Evolutionary conservation across 129 eudicot genomes (phyloP).

Genomic region (Flaveria trinervia): DNA sequence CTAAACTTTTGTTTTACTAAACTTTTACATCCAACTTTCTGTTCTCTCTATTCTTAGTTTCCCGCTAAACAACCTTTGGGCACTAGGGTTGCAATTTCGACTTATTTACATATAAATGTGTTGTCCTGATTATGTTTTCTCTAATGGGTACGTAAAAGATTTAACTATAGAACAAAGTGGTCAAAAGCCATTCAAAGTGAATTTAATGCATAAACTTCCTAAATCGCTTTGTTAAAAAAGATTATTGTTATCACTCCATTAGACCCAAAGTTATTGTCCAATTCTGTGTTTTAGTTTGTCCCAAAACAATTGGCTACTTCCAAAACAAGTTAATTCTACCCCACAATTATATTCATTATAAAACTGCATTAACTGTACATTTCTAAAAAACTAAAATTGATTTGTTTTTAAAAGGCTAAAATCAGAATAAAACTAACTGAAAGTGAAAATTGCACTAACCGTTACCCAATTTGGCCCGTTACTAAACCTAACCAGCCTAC

Average conservation of each 20-base stretch:
- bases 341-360: neutral
- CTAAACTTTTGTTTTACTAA: neutral
- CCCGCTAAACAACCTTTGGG: slow-evolving; percentile 2
- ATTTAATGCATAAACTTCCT: slow-evolving; percentile 6
- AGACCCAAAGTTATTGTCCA: neutral
- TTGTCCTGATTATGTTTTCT: neutral
- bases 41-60: neutral
- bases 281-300: neutral
- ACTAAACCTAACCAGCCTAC: neutral
- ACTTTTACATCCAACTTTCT: neutral
- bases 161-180: neutral
- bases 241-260: neutral
- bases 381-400: neutral
- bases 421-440: neutral
- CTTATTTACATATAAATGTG: neutral
- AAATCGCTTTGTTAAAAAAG: neutral
- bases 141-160: neutral
- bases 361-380: neutral
- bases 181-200: neutral
- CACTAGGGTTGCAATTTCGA: neutral
- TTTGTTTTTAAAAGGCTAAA: neutral
- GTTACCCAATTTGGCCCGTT: neutral
- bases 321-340: neutral
- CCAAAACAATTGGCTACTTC: neutral
- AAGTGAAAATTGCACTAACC: neutral